Conservation (phyloP, 2,329 filamentous ascomycete species). For the Mycogone perniciosa region DNA sequence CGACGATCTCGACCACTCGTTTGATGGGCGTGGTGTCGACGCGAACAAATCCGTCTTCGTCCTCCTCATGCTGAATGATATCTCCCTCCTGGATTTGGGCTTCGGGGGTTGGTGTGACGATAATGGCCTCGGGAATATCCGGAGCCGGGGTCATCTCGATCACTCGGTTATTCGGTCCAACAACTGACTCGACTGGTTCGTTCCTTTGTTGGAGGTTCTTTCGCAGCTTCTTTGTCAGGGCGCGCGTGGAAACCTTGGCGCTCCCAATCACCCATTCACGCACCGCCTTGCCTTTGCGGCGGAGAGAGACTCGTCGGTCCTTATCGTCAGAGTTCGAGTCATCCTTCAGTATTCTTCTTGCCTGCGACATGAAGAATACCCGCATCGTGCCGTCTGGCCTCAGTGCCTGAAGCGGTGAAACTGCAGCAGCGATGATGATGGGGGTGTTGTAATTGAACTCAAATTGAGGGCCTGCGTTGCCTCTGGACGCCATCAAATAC, state of each 20-base stretch:
- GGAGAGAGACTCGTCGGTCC: neutral
- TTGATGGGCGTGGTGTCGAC: constrained; percentile 8
- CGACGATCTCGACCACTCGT: neutral
- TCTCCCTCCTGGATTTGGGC: constrained; percentile 7
- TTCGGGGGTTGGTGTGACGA: constrained; percentile 4
- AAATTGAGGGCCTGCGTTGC: constrained; percentile 1
- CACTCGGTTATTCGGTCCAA: constrained; percentile 10
- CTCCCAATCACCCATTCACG: constrained; percentile 10
- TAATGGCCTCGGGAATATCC: constrained; percentile 5
- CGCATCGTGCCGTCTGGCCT: constrained; percentile 8
- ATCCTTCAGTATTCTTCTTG: neutral
- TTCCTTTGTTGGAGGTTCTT: constrained; percentile 8
- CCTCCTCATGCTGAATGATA: constrained; percentile 8
- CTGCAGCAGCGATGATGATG: constrained; percentile 6
- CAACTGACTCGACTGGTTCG: constrained; percentile 8
- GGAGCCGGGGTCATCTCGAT: constrained; percentile 8
- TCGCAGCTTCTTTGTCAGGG: constrained; percentile 4
- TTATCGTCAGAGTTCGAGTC: neutral
- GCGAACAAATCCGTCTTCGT: constrained; percentile 6
- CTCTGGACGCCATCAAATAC: constrained; percentile 1
- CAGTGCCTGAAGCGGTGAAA: constrained; percentile 2
- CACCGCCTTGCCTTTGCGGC: constrained; percentile 1
- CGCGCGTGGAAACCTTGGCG: constrained; percentile 8
- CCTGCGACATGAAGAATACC: constrained; percentile 11
- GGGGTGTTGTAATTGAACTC: constrained; percentile 6